Percentiles rank a stretch among this genome's conserved stretches.
Conservation (phyloP, 352 stramenopile species). For the Globisporangium spiculum region DNA sequence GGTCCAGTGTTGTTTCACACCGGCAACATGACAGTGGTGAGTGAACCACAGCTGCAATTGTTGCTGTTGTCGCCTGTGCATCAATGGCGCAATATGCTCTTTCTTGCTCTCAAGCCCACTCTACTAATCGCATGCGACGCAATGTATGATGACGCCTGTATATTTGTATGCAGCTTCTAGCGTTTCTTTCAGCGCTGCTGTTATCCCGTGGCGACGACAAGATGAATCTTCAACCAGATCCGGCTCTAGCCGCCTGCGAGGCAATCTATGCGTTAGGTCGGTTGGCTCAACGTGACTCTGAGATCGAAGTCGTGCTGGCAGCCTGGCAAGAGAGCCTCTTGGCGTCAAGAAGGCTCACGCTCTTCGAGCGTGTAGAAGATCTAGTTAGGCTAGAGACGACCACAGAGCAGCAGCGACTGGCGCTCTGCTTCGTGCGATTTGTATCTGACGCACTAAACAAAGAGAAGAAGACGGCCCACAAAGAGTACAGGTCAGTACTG, state of each 20-base stretch:
- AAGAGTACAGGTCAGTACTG: not conserved
- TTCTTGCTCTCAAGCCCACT: not conserved
- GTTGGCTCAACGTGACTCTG: not conserved
- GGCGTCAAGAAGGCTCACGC: not conserved
- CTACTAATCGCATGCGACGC: not conserved
- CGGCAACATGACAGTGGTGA: slow-evolving; percentile 2
- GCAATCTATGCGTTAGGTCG: not conserved
- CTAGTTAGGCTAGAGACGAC: not conserved
- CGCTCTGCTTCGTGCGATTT: slow-evolving; percentile 13
- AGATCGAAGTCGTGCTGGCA: not conserved
- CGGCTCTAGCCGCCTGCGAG: slow-evolving; percentile 7
- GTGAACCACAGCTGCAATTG: not conserved
- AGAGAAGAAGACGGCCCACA: not conserved
- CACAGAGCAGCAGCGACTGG: slow-evolving; percentile 6
- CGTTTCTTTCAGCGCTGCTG: not conserved
- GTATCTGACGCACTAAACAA: not conserved
- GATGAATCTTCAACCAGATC: not conserved
- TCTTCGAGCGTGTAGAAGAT: not conserved
- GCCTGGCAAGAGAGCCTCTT: not conserved
- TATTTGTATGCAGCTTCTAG: not conserved
- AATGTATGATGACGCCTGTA: not conserved
- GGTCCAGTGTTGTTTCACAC: not conserved
- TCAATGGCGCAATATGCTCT: not conserved
- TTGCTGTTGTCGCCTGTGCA: not conserved
- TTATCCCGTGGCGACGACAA: too few relatives aligned